These are phyloP conservation scores for Saccharomyces hybrid DNA, from an alignment of 1,139 yeast species.

Conservation along the genomic window DNA sequence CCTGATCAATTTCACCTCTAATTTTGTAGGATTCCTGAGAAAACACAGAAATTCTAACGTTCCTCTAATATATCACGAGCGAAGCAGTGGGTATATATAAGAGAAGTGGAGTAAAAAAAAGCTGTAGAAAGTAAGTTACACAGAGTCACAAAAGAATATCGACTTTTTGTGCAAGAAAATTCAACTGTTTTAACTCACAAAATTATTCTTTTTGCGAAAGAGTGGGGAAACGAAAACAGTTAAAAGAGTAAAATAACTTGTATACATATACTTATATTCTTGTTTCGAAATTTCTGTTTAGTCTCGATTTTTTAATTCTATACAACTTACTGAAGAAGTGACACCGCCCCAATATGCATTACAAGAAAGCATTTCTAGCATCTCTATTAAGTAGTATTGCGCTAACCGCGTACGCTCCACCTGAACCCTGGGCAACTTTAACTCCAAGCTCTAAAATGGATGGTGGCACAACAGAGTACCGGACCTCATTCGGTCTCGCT, in stretches of 20 bases:
- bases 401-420: constrained; percentile 35
- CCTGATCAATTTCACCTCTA: not conserved
- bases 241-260: not conserved
- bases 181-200: not conserved
- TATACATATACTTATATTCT: not conserved
- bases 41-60: not conserved
- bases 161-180: not conserved
- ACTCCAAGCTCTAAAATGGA: constrained; percentile 30
- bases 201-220: not conserved
- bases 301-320: not conserved
- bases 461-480: constrained; percentile 37
- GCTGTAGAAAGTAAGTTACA: not conserved
- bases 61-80: not conserved
- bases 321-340: not conserved
- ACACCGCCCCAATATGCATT: constrained; percentile 22
- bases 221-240: not conserved
- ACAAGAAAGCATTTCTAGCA: constrained; percentile 23
- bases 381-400: constrained; percentile 23
- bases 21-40: not conserved
- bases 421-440: constrained; percentile 36
- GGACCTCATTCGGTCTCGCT: constrained; percentile 40
- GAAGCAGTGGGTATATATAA: not conserved
- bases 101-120: not conserved
- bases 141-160: not conserved
- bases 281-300: not conserved